Evolutionary conservation across 495 filamentous ascomycete species (phyloP), one percentile per base, ranked within the genome.

Genomic region (Trichoderma erinaceum): DNA sequence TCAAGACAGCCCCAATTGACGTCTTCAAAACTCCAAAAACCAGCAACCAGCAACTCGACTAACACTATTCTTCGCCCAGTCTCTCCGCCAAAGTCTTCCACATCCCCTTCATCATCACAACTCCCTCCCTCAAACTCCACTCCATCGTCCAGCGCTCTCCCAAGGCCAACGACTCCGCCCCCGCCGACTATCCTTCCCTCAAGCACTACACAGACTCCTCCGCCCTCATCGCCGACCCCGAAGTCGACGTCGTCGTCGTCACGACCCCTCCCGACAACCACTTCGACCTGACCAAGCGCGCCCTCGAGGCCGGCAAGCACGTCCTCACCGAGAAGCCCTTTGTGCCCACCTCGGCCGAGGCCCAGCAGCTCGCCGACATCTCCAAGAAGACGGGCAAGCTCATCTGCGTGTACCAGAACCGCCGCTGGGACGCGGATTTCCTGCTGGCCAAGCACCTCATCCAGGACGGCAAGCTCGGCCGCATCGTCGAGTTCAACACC

Each of bases 311-410:
- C 18, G 89, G 90, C 64, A 97, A 96, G 77, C 86, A 97, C 75
- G 90, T 96, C 27, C 82, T 97, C 32, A 88, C 92, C 50, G 93
- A 97, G 78, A 97, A 97, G 78, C 93, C 93, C 0, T 93, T 97
- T 76, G 89, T 90, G 10, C 87, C 90, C 13, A 90, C 88, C 5
- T 79, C 83, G 18, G 76, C 82, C 66, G 89, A 97, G 78, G 91
- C 92, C 12, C 80, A 87, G 48, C 81, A 88, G 70, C 85, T 97
- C 3, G 81, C 90, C 65, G 78, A 75, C 5, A 77, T 95, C 15
- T 87, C 93, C 1, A 78, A 84, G 69, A 81, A 86, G 72, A 79
- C 83, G 63, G 81, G 84, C 50, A 86, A 82, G 68, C 72, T 88
- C 58, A 76, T 97, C 43, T 91, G 89, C 61, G 90, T 97, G 25